These are phyloP conservation scores for Cutaneotrichosporon dermatis DNA, from an alignment of 1,284 basidiomycete species.

Conservation along the genomic window DNA sequence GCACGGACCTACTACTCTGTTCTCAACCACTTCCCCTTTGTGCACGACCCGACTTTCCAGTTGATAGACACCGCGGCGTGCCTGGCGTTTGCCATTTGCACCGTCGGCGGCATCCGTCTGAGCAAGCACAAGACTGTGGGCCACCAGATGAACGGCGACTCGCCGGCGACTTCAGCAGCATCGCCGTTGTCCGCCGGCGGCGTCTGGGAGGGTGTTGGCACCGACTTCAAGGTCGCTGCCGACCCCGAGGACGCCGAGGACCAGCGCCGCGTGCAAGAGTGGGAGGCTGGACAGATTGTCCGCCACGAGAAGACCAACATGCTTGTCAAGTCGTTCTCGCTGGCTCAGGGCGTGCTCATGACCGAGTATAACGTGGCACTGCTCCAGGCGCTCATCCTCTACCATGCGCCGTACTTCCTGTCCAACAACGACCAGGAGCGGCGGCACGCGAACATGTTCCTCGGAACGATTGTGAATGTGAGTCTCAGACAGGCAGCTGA, in stretches of 20 bases:
- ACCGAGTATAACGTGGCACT: constrained; percentile 49
- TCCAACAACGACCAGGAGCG: constrained; percentile 45
- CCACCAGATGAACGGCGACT: not conserved
- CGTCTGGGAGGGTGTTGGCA: constrained; percentile 12
- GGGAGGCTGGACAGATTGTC: constrained; percentile 40
- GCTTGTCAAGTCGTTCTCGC: constrained; percentile 49
- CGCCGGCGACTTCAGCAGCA: not conserved
- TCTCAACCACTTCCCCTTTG: constrained; percentile 49
- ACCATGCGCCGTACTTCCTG: constrained; percentile 49
- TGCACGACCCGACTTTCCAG: constrained; percentile 51
- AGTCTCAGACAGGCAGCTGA: constrained; percentile 5
- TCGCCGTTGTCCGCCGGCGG: constrained; percentile 6
- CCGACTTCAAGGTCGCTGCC: constrained; percentile 12
- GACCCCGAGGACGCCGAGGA: constrained; percentile 18
- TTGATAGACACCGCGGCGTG: constrained; percentile 47
- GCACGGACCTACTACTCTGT: constrained; percentile 47
- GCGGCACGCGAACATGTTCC: constrained; percentile 44
- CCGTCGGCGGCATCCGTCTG: constrained; percentile 45
- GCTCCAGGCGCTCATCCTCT: constrained; percentile 49
- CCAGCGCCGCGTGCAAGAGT: constrained; percentile 26
- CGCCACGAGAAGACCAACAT: constrained; percentile 50
- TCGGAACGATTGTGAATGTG: constrained; percentile 48
- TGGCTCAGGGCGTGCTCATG: constrained; percentile 45
- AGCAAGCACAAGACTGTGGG: not conserved
- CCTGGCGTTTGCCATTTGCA: constrained; percentile 51